These are phyloP conservation scores for Penicillium freii DNA, from an alignment of 2,329 filamentous ascomycete genomes.

Conservation along the genomic window DNA sequence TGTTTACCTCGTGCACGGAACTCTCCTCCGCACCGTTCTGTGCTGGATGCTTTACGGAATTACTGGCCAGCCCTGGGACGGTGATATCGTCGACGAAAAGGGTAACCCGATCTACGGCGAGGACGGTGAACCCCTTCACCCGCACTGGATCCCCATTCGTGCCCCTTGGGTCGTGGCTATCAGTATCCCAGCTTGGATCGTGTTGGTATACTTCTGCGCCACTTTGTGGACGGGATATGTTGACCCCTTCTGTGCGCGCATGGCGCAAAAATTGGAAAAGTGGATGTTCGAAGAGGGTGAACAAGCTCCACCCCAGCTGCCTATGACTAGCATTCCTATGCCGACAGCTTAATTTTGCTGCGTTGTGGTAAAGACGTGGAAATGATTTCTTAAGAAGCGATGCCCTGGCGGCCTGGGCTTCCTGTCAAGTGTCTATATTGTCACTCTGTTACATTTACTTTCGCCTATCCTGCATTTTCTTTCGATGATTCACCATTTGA, in stretches of 20 bases:
- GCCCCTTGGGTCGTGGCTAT: conserved; percentile 42
- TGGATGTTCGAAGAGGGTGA: conserved; percentile 48
- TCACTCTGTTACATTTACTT: not conserved
- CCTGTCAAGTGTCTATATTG: not conserved
- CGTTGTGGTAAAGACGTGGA: not conserved
- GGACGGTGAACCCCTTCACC: conserved; percentile 39
- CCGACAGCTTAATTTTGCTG: conserved; percentile 8
- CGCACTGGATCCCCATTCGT: conserved; percentile 45
- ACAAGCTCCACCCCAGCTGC: conserved; percentile 29
- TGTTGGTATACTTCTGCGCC: conserved; percentile 49
- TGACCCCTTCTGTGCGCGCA: conserved; percentile 50
- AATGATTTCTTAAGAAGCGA: conserved; percentile 2
- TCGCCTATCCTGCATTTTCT: conserved; percentile 1
- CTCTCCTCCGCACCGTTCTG: conserved; percentile 52
- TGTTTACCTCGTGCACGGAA: conserved; percentile 56
- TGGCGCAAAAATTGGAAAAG: conserved; percentile 50
- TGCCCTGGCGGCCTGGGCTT: conserved; percentile 7
- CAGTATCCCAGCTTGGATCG: conserved; percentile 49
- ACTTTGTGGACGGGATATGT: conserved; percentile 54
- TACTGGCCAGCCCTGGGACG: conserved; percentile 45
- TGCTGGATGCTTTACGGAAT: conserved; percentile 55
- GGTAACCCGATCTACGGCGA: conserved; percentile 32
- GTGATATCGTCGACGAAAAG: conserved; percentile 16
- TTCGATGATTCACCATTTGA: not conserved
- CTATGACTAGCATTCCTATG: conserved; percentile 30